Evolutionary conservation across 345 rosid genomes (phyloP).

Genomic region (Ceriops decandra): DNA sequence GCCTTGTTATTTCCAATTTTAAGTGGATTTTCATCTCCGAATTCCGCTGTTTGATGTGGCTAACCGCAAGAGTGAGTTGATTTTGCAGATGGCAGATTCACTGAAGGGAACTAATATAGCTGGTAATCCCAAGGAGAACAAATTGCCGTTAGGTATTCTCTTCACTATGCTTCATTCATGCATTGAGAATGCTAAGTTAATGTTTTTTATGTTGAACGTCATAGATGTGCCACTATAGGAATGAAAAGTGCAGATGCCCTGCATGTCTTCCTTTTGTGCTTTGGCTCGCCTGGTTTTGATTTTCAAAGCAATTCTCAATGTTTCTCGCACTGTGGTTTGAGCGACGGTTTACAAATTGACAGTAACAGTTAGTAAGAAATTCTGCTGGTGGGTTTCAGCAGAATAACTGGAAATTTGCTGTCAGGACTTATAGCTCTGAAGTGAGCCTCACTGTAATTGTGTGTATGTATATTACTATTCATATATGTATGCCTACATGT

Average conservation of each 20-base stretch:
- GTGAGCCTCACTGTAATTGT: no score
- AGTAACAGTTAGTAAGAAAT: no score
- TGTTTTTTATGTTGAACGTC: not conserved
- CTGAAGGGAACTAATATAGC: constrained; percentile 8
- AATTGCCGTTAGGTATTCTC: constrained; percentile 21
- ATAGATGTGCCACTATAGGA: not conserved
- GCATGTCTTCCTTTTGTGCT: not conserved
- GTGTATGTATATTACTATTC: no score
- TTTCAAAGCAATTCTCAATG: no score
- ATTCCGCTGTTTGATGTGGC: not conserved
- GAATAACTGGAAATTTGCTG: no score
- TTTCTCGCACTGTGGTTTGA: no score
- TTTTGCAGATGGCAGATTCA: constrained; percentile 23
- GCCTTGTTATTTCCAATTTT: not conserved
- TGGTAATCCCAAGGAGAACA: constrained; percentile 21
- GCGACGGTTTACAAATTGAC: no score
- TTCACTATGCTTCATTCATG: not conserved
- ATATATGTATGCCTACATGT: no score
- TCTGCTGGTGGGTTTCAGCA: no score
- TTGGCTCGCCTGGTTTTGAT: no score
- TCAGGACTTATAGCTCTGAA: no score
- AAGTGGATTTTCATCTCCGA: not conserved
- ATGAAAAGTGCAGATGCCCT: not conserved
- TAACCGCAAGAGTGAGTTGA: not conserved
- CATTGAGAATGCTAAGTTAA: not conserved